A percentile compares a stretch with the other conserved stretches of the same genome.
Conservation (phyloP, 192 early-diverging fungal genomes). For the Coemansia sp. region DNA sequence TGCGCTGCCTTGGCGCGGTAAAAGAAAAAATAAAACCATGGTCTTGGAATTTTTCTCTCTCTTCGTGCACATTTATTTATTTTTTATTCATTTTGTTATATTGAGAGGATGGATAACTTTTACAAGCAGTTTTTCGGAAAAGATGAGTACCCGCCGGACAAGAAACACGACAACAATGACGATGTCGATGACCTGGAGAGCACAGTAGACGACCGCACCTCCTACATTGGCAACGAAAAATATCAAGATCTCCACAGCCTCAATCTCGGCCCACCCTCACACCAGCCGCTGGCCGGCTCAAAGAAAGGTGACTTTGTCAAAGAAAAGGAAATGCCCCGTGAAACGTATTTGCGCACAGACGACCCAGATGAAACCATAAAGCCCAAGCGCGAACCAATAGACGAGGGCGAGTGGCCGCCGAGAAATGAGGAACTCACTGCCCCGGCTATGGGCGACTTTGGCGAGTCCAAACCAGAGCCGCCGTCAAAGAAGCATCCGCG, state of each 20-base stretch:
- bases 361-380: slow-evolving; percentile 9
- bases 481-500: not conserved
- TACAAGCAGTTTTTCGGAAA: slow-evolving; percentile 17
- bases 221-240: not conserved
- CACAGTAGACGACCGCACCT: slow-evolving; percentile 13
- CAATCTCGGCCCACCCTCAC: slow-evolving; percentile 9
- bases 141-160: slow-evolving; percentile 19
- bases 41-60: not conserved
- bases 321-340: not conserved
- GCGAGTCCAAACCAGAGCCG: not conserved
- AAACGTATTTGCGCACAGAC: slow-evolving; percentile 13
- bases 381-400: slow-evolving; percentile 3
- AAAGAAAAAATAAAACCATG: not conserved
- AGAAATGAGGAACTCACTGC: not conserved
- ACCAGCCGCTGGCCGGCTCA: slow-evolving; percentile 9
- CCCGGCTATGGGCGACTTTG: not conserved
- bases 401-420: slow-evolving; percentile 1
- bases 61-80: slow-evolving; percentile 10
- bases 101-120: slow-evolving; percentile 11
- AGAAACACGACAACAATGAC: slow-evolving; percentile 5
- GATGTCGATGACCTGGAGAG: slow-evolving; percentile 10
- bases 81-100: not conserved
- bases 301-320: not conserved
- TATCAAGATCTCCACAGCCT: slow-evolving; percentile 12
- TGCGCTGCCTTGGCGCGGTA: not conserved